These are phyloP conservation scores for Prototheca stagnorum DNA, from an alignment of 163 green algal species.

Conservation along the genomic window DNA sequence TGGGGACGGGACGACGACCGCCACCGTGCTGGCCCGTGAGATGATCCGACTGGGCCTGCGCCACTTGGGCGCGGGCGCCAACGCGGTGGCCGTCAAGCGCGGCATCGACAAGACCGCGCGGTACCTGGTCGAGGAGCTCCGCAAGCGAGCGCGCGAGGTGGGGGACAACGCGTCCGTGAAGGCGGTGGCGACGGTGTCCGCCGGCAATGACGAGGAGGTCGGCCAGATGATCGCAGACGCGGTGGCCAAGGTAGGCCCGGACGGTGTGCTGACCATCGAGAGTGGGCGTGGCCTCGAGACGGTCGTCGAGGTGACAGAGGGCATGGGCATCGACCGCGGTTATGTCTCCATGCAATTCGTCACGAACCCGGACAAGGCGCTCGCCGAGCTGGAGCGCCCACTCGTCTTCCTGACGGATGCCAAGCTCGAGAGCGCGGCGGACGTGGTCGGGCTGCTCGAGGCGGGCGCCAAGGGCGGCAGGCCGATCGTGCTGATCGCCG, in stretches of 20 bases:
- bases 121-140: conserved; percentile 70
- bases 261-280: conserved; percentile 93
- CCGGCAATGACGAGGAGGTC: conserved; percentile 89
- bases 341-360: conserved; percentile 98
- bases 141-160: conserved; percentile 65
- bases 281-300: conserved; percentile 68
- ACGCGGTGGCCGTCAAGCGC: conserved; percentile 92
- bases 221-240: conserved; percentile 94
- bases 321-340: conserved; percentile 96
- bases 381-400: conserved; percentile 84
- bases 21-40: conserved; percentile 85
- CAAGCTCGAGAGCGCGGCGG: conserved; percentile 66
- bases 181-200: conserved; percentile 83
- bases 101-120: conserved; percentile 92
- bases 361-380: conserved; percentile 63
- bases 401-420: conserved; percentile 80
- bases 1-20: conserved; percentile 96
- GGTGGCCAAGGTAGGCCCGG: conserved; percentile 81
- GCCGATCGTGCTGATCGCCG: conserved; percentile 81
- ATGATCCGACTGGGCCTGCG: conserved; percentile 89
- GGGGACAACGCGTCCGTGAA: conserved; percentile 84
- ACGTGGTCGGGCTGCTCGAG: conserved; percentile 64
- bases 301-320: conserved; percentile 88
- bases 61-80: conserved; percentile 79
- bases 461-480: conserved; percentile 51